Evolutionary conservation across 495 filamentous ascomycete genomes (phyloP).

Genomic region (Penicillium cataractarum): DNA sequence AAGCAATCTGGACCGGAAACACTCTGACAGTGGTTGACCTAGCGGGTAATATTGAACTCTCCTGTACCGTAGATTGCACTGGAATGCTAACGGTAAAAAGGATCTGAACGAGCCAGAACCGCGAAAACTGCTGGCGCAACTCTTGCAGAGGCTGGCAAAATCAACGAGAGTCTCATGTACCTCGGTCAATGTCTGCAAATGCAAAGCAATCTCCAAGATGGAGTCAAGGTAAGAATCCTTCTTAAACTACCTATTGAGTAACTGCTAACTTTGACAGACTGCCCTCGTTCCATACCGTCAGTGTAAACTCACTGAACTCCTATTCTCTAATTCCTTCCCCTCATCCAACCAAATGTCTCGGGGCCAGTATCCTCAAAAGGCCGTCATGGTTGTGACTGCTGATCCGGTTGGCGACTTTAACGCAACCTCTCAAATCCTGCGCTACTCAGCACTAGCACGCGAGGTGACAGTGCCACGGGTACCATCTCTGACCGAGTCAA

Average conservation of each 20-base stretch:
- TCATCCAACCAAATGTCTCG: conserved; percentile 59
- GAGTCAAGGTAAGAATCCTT: conserved; percentile 64
- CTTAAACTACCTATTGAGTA: neutral
- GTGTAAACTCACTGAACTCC: conserved; percentile 93
- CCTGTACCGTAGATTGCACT: neutral
- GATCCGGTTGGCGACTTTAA: conserved; percentile 95
- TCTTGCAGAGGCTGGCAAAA: conserved; percentile 93
- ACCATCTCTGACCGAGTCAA: conserved; percentile 71
- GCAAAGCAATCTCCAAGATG: conserved; percentile 78
- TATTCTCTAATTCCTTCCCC: conserved; percentile 95
- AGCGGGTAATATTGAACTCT: conserved; percentile 60
- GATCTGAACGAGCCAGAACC: conserved; percentile 87
- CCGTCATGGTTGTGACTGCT: conserved; percentile 94
- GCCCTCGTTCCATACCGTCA: conserved; percentile 90
- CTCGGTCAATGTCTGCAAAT: conserved; percentile 96
- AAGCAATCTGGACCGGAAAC: conserved; percentile 73
- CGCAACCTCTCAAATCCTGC: conserved; percentile 91
- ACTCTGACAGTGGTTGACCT: conserved; percentile 90
- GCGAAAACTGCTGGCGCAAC: conserved; percentile 93
- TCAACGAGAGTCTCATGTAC: conserved; percentile 98
- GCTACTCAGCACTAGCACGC: conserved; percentile 90
- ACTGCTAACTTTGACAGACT: conserved; percentile 49
- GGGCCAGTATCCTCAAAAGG: conserved; percentile 74
- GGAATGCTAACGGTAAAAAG: conserved; percentile 36
- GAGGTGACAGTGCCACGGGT: conserved; percentile 92